phyloP scores from a whole-genome alignment of 768 basidiomycete genomes.

The Suillus subluteus region DNA sequence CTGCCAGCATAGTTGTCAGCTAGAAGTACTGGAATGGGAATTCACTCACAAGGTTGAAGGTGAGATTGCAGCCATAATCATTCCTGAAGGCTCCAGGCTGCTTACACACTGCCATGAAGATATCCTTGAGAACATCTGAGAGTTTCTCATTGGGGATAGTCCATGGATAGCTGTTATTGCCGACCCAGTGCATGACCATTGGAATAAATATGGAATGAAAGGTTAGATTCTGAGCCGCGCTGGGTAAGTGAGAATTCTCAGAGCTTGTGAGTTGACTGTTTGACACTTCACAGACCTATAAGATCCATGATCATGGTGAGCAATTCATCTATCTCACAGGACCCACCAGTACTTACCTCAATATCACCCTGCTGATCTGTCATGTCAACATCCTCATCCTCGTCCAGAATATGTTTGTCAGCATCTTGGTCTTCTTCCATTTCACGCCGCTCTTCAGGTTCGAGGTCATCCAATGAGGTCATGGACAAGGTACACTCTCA shows the following conservation, averaged over 20 bases:
- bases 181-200: neutral
- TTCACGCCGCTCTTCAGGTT: neutral
- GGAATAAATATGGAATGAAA: neutral
- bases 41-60: neutral
- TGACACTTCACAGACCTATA: neutral
- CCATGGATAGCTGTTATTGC: neutral
- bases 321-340: neutral
- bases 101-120: neutral
- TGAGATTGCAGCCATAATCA: neutral
- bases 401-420: no score
- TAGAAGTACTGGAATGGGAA: neutral
- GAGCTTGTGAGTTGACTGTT: neutral
- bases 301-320: neutral
- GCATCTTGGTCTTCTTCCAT: neutral
- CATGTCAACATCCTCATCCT: neutral
- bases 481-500: neutral
- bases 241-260: neutral
- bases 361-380: neutral
- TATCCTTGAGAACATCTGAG: neutral
- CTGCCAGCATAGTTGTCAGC: conserved; percentile 4
- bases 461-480: neutral
- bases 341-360: neutral
- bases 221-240: neutral
- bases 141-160: neutral
- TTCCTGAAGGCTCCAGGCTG: neutral